A percentile compares a stretch with the other conserved stretches of the same genome.
Conservation (phyloP, 805 yeast species). For the Candida saitoana region DNA sequence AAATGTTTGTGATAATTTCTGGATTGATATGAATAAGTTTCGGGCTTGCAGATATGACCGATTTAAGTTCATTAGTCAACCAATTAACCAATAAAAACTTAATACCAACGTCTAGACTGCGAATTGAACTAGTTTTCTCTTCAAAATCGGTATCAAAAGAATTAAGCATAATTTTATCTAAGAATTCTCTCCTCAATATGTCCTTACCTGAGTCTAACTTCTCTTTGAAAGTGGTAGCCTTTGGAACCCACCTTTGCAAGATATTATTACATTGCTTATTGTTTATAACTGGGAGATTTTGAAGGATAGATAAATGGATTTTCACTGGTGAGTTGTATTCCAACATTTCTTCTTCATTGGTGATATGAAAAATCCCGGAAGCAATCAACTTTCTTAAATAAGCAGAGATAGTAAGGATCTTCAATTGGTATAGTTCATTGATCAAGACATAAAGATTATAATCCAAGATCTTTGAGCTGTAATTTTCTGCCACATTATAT, state of each 20-base stretch:
- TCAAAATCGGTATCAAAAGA: slow-evolving; percentile 13
- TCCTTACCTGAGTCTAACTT: slow-evolving; percentile 38
- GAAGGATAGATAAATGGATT: slow-evolving; percentile 53
- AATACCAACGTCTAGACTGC: slow-evolving; percentile 36
- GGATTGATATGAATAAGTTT: slow-evolving; percentile 35
- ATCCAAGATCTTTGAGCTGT: slow-evolving; percentile 21
- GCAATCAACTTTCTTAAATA: slow-evolving; percentile 81
- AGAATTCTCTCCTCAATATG: slow-evolving; percentile 26
- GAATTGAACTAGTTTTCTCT: slow-evolving; percentile 12
- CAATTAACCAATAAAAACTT: slow-evolving; percentile 46
- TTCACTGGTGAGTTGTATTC: slow-evolving; percentile 15
- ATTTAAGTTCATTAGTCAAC: slow-evolving; percentile 42
- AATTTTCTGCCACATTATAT: slow-evolving; percentile 23
- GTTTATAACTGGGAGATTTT: slow-evolving; percentile 53
- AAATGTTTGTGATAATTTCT: slow-evolving; percentile 25
- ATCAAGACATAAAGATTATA: slow-evolving; percentile 42
- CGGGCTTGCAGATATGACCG: slow-evolving; percentile 28
- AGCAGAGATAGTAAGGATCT: slow-evolving; percentile 53
- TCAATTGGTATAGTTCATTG: slow-evolving; percentile 46
- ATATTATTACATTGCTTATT: slow-evolving; percentile 55
- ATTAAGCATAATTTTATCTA: slow-evolving; percentile 26
- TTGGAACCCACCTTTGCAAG: slow-evolving; percentile 44
- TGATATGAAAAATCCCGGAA: slow-evolving; percentile 71
- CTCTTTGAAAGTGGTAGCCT: slow-evolving; percentile 24
- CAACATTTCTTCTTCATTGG: slow-evolving; percentile 8